These are phyloP conservation scores for Aspergillus niger DNA, from an alignment of 2,329 filamentous ascomycete species.

Conservation along the genomic window DNA sequence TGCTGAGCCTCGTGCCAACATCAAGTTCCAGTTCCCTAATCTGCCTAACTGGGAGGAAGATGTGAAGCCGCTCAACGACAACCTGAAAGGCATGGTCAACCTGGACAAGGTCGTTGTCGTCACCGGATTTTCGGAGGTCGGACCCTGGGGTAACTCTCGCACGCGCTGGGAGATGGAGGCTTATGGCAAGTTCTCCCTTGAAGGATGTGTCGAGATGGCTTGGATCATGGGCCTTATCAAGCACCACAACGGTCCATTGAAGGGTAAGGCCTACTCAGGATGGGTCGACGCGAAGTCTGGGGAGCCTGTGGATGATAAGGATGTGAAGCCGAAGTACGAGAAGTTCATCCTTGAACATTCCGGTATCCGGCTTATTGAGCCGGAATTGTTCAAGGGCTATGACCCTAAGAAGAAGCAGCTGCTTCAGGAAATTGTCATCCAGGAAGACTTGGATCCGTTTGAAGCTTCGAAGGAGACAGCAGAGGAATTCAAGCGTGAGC, in stretches of 20 bases:
- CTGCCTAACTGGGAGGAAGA: conserved; percentile 91
- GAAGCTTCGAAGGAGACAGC: conserved; percentile 97
- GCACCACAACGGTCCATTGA: conserved; percentile 94
- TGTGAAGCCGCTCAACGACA: conserved; percentile 81
- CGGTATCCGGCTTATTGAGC: conserved; percentile 96
- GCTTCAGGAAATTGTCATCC: conserved; percentile 94
- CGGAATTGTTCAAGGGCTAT: conserved; percentile 94
- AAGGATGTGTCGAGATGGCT: conserved; percentile 98
- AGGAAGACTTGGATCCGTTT: conserved; percentile 95
- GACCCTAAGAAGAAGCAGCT: conserved; percentile 99
- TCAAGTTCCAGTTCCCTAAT: conserved; percentile 93
- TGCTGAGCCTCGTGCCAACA: conserved; percentile 91
- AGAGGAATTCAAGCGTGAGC: conserved; percentile 94
- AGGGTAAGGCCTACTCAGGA: conserved; percentile 93
- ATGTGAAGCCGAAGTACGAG: conserved; percentile 96
- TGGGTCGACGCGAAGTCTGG: conserved; percentile 94
- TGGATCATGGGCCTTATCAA: conserved; percentile 99
- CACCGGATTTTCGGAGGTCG: conserved; percentile 83
- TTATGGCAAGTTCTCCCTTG: conserved; percentile 91
- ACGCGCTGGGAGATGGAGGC: conserved; percentile 99
- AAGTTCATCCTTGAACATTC: conserved; percentile 94
- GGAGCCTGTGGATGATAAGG: conserved; percentile 96
- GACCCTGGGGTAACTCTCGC: conserved; percentile 95
- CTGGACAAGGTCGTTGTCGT: conserved; percentile 97
- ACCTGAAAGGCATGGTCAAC: conserved; percentile 96